Evolutionary conservation across 2,329 filamentous ascomycete species (phyloP).

Genomic region (Monilinia vaccinii-corymbosi): DNA sequence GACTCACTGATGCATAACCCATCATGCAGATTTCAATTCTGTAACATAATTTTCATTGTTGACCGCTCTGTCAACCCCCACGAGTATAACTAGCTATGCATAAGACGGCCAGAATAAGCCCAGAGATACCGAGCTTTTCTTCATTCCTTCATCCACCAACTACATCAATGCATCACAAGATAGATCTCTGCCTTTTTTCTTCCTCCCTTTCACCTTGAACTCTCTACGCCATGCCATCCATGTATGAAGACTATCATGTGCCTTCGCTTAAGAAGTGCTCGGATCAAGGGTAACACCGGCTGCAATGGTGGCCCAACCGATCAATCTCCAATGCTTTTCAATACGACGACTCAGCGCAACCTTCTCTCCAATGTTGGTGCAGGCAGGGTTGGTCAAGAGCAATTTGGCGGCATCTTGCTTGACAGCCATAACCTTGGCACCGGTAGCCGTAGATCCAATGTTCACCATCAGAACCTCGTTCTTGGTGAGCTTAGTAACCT

Average conservation of each 20-base stretch:
- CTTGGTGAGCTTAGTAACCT: conserved; percentile 96
- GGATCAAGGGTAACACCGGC: conserved; percentile 30
- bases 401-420: conserved; percentile 97
- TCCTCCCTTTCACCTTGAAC: neutral
- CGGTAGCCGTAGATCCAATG: conserved; percentile 94
- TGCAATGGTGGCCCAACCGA: conserved; percentile 67
- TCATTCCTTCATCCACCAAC: too few relatives aligned
- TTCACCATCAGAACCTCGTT: conserved; percentile 99
- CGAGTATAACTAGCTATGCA: conserved; percentile 14
- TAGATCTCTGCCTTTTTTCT: neutral
- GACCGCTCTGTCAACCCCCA: conserved; percentile 22
- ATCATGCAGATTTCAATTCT: too few relatives aligned
- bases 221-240: too few relatives aligned
- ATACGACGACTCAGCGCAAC: conserved; percentile 93
- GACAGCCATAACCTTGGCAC: conserved; percentile 93
- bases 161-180: neutral
- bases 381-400: conserved; percentile 83
- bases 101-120: neutral
- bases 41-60: neutral
- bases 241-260: neutral
- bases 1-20: too few relatives aligned
- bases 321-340: conserved; percentile 97
- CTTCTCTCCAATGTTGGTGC: conserved; percentile 97
- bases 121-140: neutral
- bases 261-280: conserved; percentile 22